Conservation (phyloP, 768 basidiomycete genomes). For the Ramaria rubella region DNA sequence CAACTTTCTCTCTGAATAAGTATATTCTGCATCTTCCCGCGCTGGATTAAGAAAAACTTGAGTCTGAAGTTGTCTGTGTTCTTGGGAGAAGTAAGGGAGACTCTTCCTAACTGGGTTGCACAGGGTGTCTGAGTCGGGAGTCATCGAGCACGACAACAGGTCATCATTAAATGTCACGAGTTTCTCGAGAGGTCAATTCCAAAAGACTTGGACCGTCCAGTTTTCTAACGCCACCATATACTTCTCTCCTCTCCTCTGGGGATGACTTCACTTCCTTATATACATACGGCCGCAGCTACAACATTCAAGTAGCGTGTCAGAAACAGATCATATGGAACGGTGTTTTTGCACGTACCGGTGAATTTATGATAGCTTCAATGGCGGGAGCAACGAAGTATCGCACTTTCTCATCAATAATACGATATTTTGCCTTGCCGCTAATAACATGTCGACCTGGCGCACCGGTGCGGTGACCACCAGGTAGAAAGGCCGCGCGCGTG, state of each 20-base stretch:
- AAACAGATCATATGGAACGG: background rate
- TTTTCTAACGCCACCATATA: conserved; percentile 19
- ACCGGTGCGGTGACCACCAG: conserved; percentile 80
- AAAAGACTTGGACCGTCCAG: conserved; percentile 3
- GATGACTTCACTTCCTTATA: conserved; percentile 36
- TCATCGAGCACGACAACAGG: too few relatives aligned
- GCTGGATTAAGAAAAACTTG: too few relatives aligned
- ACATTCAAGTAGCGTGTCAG: background rate
- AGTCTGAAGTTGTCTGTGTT: too few relatives aligned
- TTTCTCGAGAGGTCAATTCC: background rate
- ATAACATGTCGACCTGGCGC: conserved; percentile 83
- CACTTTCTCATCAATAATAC: conserved; percentile 75
- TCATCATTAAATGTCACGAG: background rate
- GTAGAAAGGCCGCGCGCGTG: conserved; percentile 74
- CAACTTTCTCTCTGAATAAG: too few relatives aligned
- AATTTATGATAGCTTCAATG: conserved; percentile 50
- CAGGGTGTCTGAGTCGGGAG: too few relatives aligned
- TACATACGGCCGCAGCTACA: conserved; percentile 69
- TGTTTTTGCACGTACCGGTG: conserved; percentile 40
- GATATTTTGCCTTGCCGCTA: conserved; percentile 66
- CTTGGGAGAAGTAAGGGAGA: too few relatives aligned
- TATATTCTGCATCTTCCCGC: too few relatives aligned
- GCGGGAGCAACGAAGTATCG: conserved; percentile 80
- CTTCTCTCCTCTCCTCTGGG: conserved; percentile 20
- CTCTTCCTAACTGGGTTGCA: too few relatives aligned